Evolutionary conservation across 2,329 filamentous ascomycete species (phyloP), one percentile per base, ranked within the genome.

Genomic region (Volutella citrinella): DNA sequence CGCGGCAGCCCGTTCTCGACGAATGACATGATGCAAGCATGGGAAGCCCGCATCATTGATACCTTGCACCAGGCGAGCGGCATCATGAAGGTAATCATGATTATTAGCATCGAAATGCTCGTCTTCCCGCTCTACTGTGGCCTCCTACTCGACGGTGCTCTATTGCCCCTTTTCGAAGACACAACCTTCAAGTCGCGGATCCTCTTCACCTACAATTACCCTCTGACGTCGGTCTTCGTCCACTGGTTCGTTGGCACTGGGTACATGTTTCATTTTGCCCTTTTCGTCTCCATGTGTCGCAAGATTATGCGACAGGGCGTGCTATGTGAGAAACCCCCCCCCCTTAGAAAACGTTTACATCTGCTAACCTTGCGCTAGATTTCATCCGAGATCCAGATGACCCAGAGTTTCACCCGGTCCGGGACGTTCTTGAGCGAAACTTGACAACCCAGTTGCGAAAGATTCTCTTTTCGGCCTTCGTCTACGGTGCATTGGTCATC

Each of bases 251-350:
- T 96, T 36, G 93, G 93, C 30, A 98, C 93, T 5, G 95, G 90
- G 44, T 98, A 98, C 63, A 98, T 98, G 94, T 98, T 98, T 66
- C 93, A 98, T 59, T 98, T 98, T 59, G 93, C 93, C 6, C 76
- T 98, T 4, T 98, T 98, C 57, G 93, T 98, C 13, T 94, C 90
- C 36, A 97, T 98, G 90, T 98, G 93, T 63, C 83, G 93, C 43
- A 96, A 95, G 67, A 95, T 97, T 39, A 87, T 98, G 83, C 83
- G 93, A 44, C 88, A 81, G 48, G 93, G 93, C 32, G 93, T 98
- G 24, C 71, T 98, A 39, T 97, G 83, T 87, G 70, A 76, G 82
- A 74, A 15, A 30, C 25, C 19, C 22, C 26, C 24, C 9, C 10
- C 27, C 9, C 10, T 19, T 17, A 7, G 7, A 12, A 10, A 25